Evolutionary conservation across 495 filamentous ascomycete genomes (phyloP).

Genomic region (Podospora bellae-mahoneyi): DNA sequence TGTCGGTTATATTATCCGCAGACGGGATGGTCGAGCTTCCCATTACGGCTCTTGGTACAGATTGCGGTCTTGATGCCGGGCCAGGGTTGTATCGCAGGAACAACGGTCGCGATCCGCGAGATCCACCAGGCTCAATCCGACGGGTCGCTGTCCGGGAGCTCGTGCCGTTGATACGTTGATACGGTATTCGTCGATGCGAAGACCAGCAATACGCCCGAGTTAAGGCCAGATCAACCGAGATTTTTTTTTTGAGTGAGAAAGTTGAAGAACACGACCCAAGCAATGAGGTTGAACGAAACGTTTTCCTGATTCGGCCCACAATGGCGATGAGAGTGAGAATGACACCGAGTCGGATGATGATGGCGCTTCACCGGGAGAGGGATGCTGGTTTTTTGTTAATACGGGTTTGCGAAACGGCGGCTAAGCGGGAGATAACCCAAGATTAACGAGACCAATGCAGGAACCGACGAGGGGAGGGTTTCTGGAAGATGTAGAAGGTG

Average conservation of each 20-base stretch:
- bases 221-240: constrained; percentile 1
- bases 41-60: constrained; percentile 29
- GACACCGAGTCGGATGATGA: not conserved
- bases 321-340: not conserved
- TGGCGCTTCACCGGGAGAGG: not conserved
- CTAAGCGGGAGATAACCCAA: not conserved
- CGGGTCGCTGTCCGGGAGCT: constrained; percentile 19
- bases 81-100: constrained; percentile 22
- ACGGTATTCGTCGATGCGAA: not conserved
- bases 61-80: constrained; percentile 17
- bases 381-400: not conserved
- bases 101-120: constrained; percentile 12
- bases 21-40: constrained; percentile 25
- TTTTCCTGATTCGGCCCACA: not conserved
- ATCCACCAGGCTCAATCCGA: constrained; percentile 19
- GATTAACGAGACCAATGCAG: not conserved
- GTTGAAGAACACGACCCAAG: not conserved
- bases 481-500: not conserved
- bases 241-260: not conserved
- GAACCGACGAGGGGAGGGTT: not conserved
- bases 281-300: not conserved
- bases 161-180: constrained; percentile 27
- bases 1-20: constrained; percentile 35
- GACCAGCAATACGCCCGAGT: not conserved
- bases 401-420: not conserved